Conservation (phyloP, 129 eudicot species). For the Artemisia tridentata region DNA sequence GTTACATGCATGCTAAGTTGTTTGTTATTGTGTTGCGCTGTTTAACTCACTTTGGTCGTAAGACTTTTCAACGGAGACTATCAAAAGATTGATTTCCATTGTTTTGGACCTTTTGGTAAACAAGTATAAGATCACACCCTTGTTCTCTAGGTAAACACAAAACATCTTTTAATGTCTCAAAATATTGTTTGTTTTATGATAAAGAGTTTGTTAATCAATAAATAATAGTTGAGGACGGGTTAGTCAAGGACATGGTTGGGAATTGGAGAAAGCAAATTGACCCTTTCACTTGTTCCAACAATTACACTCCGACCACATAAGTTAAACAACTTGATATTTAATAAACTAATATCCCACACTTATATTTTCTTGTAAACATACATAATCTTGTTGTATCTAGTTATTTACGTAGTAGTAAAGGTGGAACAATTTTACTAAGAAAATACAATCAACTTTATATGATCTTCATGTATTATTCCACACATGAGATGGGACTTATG, state of each 20-base stretch:
- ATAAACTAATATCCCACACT: slow-evolving; percentile 1
- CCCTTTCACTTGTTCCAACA: slow-evolving; percentile 44
- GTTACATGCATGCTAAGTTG: too few species aligned
- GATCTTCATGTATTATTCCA: too few species aligned
- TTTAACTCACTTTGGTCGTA: too few species aligned
- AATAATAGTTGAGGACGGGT: slow-evolving; percentile 20
- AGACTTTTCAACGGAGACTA: too few species aligned
- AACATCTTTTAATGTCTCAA: neutral
- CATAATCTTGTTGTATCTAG: neutral
- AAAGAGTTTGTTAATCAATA: neutral
- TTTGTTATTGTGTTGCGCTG: too few species aligned
- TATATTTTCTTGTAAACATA: neutral
- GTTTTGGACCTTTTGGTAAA: too few species aligned
- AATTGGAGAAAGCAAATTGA: slow-evolving; percentile 46
- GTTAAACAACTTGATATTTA: slow-evolving; percentile 28
- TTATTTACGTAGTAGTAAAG: too few species aligned
- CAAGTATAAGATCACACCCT: too few species aligned
- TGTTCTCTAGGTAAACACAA: neutral
- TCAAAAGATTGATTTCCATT: too few species aligned
- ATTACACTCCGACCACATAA: slow-evolving; percentile 42
- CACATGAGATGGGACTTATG: neutral
- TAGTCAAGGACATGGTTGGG: slow-evolving; percentile 46
- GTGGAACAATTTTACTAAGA: too few species aligned
- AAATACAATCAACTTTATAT: too few species aligned
- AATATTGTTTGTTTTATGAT: neutral